A percentile compares a stretch with the other conserved stretches of the same genome.
Evolutionary conservation across 139 green algal genomes (phyloP).

Genomic region (Coelastrella sp.): DNA sequence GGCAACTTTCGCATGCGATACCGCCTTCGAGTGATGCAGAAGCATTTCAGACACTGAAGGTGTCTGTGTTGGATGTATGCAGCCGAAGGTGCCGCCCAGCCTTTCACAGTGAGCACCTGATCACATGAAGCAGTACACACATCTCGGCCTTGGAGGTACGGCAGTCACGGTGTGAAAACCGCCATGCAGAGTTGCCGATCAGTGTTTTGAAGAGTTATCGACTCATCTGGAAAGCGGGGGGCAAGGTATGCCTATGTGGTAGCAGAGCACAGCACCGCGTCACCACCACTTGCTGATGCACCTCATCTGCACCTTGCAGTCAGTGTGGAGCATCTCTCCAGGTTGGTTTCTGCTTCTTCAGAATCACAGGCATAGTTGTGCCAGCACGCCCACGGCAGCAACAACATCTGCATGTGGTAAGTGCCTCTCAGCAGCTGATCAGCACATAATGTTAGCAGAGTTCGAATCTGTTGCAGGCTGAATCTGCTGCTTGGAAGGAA

Average conservation of each 20-base stretch:
- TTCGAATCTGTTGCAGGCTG: constrained; percentile 57
- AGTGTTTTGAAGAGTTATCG: constrained; percentile 40
- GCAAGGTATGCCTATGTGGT: not conserved
- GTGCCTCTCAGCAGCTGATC: not conserved
- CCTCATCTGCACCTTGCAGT: constrained; percentile 8
- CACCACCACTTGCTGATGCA: not conserved
- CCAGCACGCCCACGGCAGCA: not conserved
- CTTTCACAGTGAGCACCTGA: not conserved
- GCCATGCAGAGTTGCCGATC: constrained; percentile 34
- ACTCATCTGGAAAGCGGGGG: not conserved
- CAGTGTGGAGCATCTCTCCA: constrained; percentile 3
- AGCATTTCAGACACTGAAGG: no score
- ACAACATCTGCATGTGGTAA: no score
- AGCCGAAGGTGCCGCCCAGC: not conserved
- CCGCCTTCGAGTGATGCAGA: no score
- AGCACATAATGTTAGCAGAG: not conserved
- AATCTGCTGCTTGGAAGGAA: constrained; percentile 82
- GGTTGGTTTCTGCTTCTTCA: not conserved
- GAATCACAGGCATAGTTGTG: not conserved
- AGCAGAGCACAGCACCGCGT: not conserved
- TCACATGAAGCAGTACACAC: no score
- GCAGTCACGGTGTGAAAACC: no score
- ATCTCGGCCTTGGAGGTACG: no score
- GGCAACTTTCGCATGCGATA: no score
- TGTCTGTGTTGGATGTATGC: not conserved